Evolutionary conservation across 106 monocot species (phyloP), one percentile per base, ranked within the genome.

Genomic region (Allium sativum): DNA sequence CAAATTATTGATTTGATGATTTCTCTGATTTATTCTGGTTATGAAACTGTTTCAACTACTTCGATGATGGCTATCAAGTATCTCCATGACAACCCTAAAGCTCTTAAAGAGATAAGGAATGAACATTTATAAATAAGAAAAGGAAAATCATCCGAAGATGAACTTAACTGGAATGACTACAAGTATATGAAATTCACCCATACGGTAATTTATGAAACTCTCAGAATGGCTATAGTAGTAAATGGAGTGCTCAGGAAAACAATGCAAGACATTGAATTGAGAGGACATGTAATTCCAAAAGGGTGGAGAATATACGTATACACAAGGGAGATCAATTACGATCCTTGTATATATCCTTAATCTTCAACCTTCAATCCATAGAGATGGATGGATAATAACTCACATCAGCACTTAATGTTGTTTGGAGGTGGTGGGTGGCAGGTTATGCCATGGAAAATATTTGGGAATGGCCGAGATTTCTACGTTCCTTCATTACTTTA

Each of bases 281-380:
- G 88, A 56, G 96, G 93, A 21, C 85, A 66, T 73, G 46, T 77
- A 4, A 85, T 98, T 68, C 96, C 96, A 18, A 80, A 85, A 72
- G 91, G 84, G 52, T 98, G 96, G 96, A 91, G 69, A 76, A 88
- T 98, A 45, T 98, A 98, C 72, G 87, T 85, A 6, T 91, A 85
- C 53, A 91, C 82, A 9, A 75, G 96, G 58, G 96, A 98, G 70
- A 88, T 80, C 45, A 98, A 98, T 74, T 98, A 98, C 44, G 88
- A 91, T 22, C 64, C 81, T 0, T 72, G 53, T 56, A 12, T 84
- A 54, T 88, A 98, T 75, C 71, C 74, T 0, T 87, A 98, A 18
- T 91, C 96, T 0, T 55, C 78, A 12, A 61, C 15, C 52, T 98
- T 98, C 82, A 85, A 98, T 76, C 96, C 96, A 65, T 98, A 91